phyloP scores from a whole-genome alignment of 768 basidiomycete genomes.

The Tricholoma bakamatsutake region DNA sequence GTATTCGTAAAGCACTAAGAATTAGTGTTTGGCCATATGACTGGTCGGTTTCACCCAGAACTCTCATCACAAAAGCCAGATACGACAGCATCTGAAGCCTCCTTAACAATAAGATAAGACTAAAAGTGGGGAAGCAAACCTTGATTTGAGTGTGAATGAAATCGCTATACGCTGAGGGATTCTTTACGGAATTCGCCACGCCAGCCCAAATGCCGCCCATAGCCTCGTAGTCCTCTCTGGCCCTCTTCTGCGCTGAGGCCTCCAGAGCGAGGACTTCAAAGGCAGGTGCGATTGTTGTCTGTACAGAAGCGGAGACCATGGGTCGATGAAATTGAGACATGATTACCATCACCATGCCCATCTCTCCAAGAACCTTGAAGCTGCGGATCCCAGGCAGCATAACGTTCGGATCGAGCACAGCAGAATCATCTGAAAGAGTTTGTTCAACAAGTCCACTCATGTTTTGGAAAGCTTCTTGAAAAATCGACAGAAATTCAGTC shows the following conservation, averaged over 20 bases:
- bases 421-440: constrained; percentile 64
- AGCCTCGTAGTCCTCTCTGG: constrained; percentile 72
- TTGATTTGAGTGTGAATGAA: constrained; percentile 89
- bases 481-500: constrained; percentile 72
- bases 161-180: constrained; percentile 70
- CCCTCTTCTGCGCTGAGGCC: constrained; percentile 74
- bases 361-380: constrained; percentile 92
- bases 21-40: constrained; percentile 79
- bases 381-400: constrained; percentile 73
- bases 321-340: constrained; percentile 79
- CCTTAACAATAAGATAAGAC: constrained; percentile 4
- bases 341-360: constrained; percentile 87
- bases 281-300: constrained; percentile 67
- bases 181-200: constrained; percentile 70
- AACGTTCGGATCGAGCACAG: constrained; percentile 45
- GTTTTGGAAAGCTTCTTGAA: constrained; percentile 73
- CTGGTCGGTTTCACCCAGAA: constrained; percentile 51
- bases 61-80: constrained; percentile 82
- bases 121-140: constrained; percentile 35
- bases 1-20: constrained; percentile 72
- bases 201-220: constrained; percentile 82
- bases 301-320: constrained; percentile 59
- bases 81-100: constrained; percentile 76
- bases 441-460: constrained; percentile 69
- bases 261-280: constrained; percentile 76